phyloP scores from a whole-genome alignment of 2,329 filamentous ascomycete species.

The Aureobasidium sp. region DNA sequence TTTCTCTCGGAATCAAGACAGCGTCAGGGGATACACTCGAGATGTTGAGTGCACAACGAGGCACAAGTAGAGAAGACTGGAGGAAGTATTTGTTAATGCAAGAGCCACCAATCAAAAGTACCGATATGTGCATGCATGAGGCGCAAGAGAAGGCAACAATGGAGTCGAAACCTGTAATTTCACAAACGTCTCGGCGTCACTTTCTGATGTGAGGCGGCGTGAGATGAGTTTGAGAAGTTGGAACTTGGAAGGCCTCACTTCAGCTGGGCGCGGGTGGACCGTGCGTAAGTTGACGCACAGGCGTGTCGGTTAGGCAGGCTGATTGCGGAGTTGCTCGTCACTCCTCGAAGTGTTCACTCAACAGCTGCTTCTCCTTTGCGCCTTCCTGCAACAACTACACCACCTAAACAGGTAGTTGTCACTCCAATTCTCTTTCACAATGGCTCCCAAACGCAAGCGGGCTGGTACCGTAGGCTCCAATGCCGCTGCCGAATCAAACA shows the following conservation, averaged over 20 bases:
- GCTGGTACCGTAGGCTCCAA: conserved; percentile 43
- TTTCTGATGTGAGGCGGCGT: background rate
- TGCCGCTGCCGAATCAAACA: conserved; percentile 33
- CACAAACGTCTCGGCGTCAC: background rate
- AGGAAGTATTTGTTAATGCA: background rate
- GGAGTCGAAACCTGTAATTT: background rate
- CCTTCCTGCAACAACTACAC: background rate
- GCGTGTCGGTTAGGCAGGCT: background rate
- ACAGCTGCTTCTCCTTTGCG: background rate
- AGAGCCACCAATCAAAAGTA: background rate
- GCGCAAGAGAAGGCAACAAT: background rate
- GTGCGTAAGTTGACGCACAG: background rate
- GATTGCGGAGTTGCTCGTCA: conserved; percentile 1
- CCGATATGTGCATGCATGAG: background rate
- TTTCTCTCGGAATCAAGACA: background rate
- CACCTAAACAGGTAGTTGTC: background rate
- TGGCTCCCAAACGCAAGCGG: conserved; percentile 70
- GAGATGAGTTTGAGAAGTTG: background rate
- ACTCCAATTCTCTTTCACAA: conserved; percentile 9
- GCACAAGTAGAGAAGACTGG: background rate
- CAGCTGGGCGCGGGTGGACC: background rate
- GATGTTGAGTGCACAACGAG: background rate
- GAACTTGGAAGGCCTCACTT: background rate
- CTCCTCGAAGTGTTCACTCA: background rate
- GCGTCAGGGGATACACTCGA: background rate